These are phyloP conservation scores for Paecilomyces fulvus DNA, from an alignment of 2,329 filamentous ascomycete species.

Conservation along the genomic window DNA sequence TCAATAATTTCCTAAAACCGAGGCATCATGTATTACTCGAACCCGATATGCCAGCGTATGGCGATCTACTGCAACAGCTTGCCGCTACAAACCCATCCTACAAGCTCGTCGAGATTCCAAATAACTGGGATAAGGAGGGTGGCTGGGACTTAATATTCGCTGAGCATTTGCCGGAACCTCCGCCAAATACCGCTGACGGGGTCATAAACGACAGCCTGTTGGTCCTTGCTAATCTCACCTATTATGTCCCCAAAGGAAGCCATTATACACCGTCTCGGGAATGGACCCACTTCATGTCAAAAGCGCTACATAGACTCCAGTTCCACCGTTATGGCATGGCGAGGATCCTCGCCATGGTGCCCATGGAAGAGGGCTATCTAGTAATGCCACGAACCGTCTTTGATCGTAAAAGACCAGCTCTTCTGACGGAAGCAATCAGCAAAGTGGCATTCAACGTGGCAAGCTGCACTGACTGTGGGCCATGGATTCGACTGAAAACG, in stretches of 20 bases:
- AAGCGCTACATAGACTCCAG: constrained; percentile 50
- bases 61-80: constrained; percentile 53
- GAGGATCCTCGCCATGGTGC: constrained; percentile 67
- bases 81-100: constrained; percentile 38
- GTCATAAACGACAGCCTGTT: constrained; percentile 64
- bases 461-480: constrained; percentile 24
- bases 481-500: constrained; percentile 15
- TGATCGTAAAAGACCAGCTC: constrained; percentile 47
- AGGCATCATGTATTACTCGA: constrained; percentile 80
- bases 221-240: constrained; percentile 59
- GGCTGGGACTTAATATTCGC: constrained; percentile 9
- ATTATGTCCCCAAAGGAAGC: constrained; percentile 44
- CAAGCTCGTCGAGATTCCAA: constrained; percentile 34
- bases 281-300: constrained; percentile 48
- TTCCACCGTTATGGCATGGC: constrained; percentile 71
- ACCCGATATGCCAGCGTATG: constrained; percentile 52
- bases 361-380: constrained; percentile 49
- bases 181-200: constrained; percentile 39
- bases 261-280: constrained; percentile 45
- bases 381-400: constrained; percentile 54
- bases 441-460: constrained; percentile 46
- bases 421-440: constrained; percentile 50
- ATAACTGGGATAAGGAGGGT: background rate
- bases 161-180: constrained; percentile 38
- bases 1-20: constrained; percentile 68